A percentile compares a stretch with the other conserved stretches of the same genome.
Evolutionary conservation across 257 asterid genomes (phyloP).

Genomic region (Scutellaria barbata): DNA sequence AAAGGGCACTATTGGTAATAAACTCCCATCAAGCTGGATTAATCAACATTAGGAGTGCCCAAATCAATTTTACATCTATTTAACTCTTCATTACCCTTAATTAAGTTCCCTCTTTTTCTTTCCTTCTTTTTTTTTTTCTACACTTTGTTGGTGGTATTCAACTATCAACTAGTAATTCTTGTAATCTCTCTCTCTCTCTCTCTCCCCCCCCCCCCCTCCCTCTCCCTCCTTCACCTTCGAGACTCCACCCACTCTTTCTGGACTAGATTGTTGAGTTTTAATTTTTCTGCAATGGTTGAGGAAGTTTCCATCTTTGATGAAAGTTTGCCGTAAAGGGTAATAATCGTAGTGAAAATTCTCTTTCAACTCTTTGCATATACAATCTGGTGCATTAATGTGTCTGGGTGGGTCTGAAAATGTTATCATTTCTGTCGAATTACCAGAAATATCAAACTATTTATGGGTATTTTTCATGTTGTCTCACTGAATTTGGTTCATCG

Average conservation of each 20-base stretch:
- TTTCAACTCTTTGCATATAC: constrained; percentile 22
- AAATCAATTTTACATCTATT: constrained; percentile 37
- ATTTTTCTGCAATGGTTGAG: constrained; percentile 36
- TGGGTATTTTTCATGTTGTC: constrained; percentile 24
- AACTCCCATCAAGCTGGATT: background rate
- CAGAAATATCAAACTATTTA: constrained; percentile 1
- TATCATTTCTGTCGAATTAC: constrained; percentile 19
- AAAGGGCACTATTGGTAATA: constrained; percentile 43
- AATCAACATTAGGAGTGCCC: constrained; percentile 33
- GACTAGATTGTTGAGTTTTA: constrained; percentile 36
- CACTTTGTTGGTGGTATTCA: constrained; percentile 27
- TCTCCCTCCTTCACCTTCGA: constrained; percentile 24
- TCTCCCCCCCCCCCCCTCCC: no score
- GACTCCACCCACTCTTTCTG: constrained; percentile 30
- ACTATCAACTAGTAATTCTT: constrained; percentile 25
- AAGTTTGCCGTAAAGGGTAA: constrained; percentile 45
- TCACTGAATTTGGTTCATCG: constrained; percentile 33
- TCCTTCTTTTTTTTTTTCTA: constrained; percentile 19
- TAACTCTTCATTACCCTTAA: constrained; percentile 34
- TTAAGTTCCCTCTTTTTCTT: constrained; percentile 33
- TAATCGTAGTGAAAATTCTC: background rate
- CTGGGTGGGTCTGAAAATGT: constrained; percentile 14
- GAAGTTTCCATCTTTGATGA: constrained; percentile 38
- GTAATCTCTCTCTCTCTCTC: constrained; percentile 30
- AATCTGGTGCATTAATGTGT: constrained; percentile 21